phyloP scores from a whole-genome alignment of 108 stramenopile species.

The Conticribra guillardii region DNA sequence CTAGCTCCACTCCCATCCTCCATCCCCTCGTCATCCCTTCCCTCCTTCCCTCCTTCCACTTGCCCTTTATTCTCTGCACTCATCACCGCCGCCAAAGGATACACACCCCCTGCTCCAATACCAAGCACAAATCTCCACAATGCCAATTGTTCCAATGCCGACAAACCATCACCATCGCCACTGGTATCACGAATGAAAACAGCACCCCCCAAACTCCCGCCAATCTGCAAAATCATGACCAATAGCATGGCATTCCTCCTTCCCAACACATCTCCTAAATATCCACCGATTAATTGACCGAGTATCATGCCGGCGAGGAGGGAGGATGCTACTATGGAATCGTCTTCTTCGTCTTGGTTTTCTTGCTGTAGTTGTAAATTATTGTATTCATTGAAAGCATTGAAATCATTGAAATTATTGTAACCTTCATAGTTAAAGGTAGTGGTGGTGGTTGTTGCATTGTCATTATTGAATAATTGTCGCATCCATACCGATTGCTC shows the following conservation, averaged over 20 bases:
- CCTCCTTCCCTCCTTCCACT: conserved; percentile 5
- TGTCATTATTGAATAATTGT: too few species aligned
- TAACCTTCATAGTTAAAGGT: too few species aligned
- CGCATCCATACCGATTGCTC: too few species aligned
- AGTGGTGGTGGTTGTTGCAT: too few species aligned
- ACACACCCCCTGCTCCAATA: conserved; percentile 72
- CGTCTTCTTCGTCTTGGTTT: conserved; percentile 20
- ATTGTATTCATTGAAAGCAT: background rate
- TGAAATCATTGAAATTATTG: background rate
- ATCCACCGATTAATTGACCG: conserved; percentile 85
- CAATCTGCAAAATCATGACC: conserved; percentile 81
- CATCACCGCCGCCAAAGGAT: conserved; percentile 72
- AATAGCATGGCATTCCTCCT: conserved; percentile 65
- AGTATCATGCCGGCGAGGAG: conserved; percentile 88
- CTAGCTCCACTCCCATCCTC: too few species aligned
- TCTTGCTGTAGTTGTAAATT: background rate
- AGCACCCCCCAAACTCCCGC: conserved; percentile 69
- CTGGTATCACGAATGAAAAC: conserved; percentile 4
- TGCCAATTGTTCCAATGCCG: conserved; percentile 44
- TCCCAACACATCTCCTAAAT: conserved; percentile 79
- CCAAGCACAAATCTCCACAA: conserved; percentile 69
- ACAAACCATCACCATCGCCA: background rate
- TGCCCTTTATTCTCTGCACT: conserved; percentile 50
- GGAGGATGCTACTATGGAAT: conserved; percentile 64
- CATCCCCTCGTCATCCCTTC: conserved; percentile 1